Conservation (phyloP, 2,329 filamentous ascomycete genomes). For the Dactylellina cionopaga region DNA sequence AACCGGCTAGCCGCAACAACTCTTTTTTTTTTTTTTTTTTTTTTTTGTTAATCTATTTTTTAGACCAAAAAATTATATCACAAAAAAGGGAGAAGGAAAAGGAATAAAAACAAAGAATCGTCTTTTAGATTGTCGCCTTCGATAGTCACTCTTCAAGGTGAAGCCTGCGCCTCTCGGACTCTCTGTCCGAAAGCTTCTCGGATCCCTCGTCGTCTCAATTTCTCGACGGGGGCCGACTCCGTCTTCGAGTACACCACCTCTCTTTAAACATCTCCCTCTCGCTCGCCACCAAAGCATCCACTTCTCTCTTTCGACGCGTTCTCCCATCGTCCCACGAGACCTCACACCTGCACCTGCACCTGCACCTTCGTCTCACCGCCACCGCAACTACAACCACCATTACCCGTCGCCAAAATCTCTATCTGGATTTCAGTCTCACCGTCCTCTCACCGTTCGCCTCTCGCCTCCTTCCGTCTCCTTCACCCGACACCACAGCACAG, state of each 20-base stretch:
- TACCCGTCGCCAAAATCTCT: neutral
- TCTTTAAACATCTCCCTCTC: neutral
- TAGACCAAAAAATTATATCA: too few relatives aligned
- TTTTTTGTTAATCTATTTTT: too few relatives aligned
- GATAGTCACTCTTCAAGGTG: slow-evolving; percentile 12
- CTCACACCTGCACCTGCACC: slow-evolving; percentile 14
- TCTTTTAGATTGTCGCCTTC: neutral
- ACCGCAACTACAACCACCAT: neutral
- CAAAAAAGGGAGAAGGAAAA: neutral
- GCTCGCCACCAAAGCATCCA: slow-evolving; percentile 12
- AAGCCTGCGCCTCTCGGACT: slow-evolving; percentile 2
- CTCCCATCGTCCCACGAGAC: slow-evolving; percentile 27
- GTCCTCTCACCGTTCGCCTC: neutral
- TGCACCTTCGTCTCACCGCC: neutral
- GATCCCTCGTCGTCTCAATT: slow-evolving; percentile 19
- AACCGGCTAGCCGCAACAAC: neutral
- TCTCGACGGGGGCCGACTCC: slow-evolving; percentile 6
- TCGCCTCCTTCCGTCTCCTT: neutral
- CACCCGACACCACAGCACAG: slow-evolving; percentile 15
- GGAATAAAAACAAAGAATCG: neutral
- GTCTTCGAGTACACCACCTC: slow-evolving; percentile 2
- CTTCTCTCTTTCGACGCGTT: slow-evolving; percentile 43
- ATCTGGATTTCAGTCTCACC: slow-evolving; percentile 1
- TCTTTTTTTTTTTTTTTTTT: too few relatives aligned
- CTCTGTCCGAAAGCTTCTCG: slow-evolving; percentile 32